These are phyloP conservation scores for Tetradesmus lagerheimii DNA, from an alignment of 139 green algal genomes.

Conservation along the genomic window DNA sequence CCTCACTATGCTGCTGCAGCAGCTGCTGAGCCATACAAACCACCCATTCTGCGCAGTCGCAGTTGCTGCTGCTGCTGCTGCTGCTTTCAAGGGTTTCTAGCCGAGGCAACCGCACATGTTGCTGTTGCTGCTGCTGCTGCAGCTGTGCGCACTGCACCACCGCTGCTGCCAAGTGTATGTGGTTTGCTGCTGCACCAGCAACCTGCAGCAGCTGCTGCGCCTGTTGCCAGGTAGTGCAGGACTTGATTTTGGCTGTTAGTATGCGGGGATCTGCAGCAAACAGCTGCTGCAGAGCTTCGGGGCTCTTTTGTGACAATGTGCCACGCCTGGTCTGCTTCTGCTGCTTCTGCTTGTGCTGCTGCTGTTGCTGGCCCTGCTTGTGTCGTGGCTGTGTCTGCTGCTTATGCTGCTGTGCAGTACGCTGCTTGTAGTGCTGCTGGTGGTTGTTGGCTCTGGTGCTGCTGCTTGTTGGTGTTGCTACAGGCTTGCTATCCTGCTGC, in stretches of 20 bases:
- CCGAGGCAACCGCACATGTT: not conserved
- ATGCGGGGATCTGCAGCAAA: not conserved
- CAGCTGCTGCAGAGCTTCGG: not conserved
- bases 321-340: not conserved
- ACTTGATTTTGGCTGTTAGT: conserved; percentile 26
- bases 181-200: conserved; percentile 3
- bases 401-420: not conserved
- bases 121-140: conserved; percentile 1
- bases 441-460: not conserved
- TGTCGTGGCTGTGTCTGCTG: not conserved
- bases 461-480: not conserved
- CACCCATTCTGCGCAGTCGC: not conserved
- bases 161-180: conserved; percentile 45
- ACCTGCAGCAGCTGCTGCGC: conserved; percentile 17
- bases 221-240: not conserved
- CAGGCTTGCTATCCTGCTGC: not conserved
- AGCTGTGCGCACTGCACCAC: conserved; percentile 27
- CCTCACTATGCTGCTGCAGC: not conserved
- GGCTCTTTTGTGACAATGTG: not conserved
- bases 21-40: not conserved
- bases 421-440: not conserved
- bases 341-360: not conserved
- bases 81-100: not conserved
- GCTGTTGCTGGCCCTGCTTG: not conserved
- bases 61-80: not conserved